Evolutionary conservation across 257 asterid genomes (phyloP).

Genomic region (Phtheirospermum japonicum): DNA sequence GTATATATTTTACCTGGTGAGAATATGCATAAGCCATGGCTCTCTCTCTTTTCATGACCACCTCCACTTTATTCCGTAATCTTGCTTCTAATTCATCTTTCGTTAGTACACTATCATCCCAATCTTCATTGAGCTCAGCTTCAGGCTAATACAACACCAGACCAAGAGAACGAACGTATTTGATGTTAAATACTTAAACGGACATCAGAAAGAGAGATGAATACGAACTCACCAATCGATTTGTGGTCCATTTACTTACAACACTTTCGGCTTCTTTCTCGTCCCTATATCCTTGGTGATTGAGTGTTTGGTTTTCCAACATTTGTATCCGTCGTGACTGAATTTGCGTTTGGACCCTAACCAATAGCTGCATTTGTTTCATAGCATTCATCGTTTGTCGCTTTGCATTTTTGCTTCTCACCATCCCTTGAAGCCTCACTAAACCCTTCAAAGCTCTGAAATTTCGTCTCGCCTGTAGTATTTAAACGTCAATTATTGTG

Average conservation of each 20-base stretch:
- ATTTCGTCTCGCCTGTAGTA: conserved; percentile 69
- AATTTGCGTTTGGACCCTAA: conserved; percentile 80
- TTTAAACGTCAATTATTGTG: conserved; percentile 1
- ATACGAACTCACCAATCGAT: conserved; percentile 51
- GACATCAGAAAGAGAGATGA: no score
- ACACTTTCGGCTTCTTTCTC: conserved; percentile 62
- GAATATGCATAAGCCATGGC: conserved; percentile 96
- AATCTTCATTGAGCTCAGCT: conserved; percentile 54
- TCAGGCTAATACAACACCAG: no score
- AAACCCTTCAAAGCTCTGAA: conserved; percentile 83
- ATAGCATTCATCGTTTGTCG: conserved; percentile 79
- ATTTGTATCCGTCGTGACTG: conserved; percentile 81
- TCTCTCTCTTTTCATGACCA: conserved; percentile 83
- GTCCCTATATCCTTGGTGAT: conserved; percentile 41
- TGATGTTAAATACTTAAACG: no score
- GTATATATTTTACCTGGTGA: conserved; percentile 63
- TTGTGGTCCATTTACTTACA: conserved; percentile 60
- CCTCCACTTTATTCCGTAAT: conserved; percentile 68
- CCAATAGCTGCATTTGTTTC: conserved; percentile 95
- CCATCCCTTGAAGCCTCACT: conserved; percentile 92
- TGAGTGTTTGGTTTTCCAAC: conserved; percentile 65
- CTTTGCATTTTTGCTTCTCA: conserved; percentile 68
- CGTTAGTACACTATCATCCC: conserved; percentile 83
- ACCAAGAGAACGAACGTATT: no score
- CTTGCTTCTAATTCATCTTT: conserved; percentile 78